A percentile compares a stretch with the other conserved stretches of the same genome.
phyloP scores from a whole-genome alignment of 2,329 filamentous ascomycete species.

The Aspergillus fijiensis region DNA sequence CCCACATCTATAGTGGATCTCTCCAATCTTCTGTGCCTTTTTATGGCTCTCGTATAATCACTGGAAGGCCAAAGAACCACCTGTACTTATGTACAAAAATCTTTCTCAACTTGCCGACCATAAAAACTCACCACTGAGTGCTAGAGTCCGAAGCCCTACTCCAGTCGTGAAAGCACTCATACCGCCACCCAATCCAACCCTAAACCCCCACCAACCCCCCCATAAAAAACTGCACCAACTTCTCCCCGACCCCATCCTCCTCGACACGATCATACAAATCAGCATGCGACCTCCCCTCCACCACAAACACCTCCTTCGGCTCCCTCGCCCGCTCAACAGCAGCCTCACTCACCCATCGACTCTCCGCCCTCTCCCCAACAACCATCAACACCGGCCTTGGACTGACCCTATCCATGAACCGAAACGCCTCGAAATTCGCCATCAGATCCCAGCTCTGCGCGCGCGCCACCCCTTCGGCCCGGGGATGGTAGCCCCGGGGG shows the following conservation, averaged over 20 bases:
- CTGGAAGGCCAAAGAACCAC: too few relatives aligned
- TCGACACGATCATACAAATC: conserved; percentile 31
- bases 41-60: too few relatives aligned
- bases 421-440: conserved; percentile 27
- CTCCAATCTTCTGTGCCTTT: too few relatives aligned
- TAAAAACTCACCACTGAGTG: too few relatives aligned
- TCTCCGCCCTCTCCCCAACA: conserved; percentile 24
- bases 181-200: too few relatives aligned
- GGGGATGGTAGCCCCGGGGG: conserved; percentile 18
- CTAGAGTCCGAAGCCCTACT: too few relatives aligned
- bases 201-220: not conserved
- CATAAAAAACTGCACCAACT: conserved; percentile 8
- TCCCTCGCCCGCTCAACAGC: conserved; percentile 24
- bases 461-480: conserved; percentile 20
- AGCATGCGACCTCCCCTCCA: conserved; percentile 25
- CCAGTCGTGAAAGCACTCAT: too few relatives aligned
- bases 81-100: too few relatives aligned
- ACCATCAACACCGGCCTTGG: conserved; percentile 31
- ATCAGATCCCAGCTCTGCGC: conserved; percentile 24
- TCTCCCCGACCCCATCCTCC: conserved; percentile 10
- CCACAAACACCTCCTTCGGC: conserved; percentile 28
- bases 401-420: conserved; percentile 23
- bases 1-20: too few relatives aligned
- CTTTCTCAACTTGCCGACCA: too few relatives aligned
- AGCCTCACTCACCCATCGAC: conserved; percentile 23